Percentiles rank a stretch among this genome's conserved stretches.
Conservation (phyloP, 2,329 filamentous ascomycete genomes). For the Aureobasidium melanogenum region DNA sequence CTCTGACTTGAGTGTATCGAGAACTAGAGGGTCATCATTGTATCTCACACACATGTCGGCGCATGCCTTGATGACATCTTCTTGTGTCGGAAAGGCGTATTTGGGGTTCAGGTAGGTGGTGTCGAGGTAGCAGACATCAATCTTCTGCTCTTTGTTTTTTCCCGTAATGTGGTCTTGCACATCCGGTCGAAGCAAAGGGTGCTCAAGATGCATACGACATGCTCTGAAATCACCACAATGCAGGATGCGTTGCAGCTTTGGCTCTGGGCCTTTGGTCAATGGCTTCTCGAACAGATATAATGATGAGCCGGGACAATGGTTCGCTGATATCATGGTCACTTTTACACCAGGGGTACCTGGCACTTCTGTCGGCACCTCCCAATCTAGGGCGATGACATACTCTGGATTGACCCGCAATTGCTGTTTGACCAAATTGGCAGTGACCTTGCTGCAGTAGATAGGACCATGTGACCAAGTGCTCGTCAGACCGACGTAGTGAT, state of each 20-base stretch:
- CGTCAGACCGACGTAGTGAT: constrained; percentile 89
- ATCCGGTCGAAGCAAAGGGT: constrained; percentile 73
- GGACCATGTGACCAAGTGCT: constrained; percentile 85
- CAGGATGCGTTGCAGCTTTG: constrained; percentile 66
- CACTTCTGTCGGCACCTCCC: constrained; percentile 69
- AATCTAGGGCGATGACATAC: constrained; percentile 78
- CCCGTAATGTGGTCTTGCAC: constrained; percentile 61
- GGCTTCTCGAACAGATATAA: constrained; percentile 85
- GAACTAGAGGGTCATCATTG: constrained; percentile 53
- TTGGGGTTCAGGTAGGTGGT: constrained; percentile 95
- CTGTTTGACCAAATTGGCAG: constrained; percentile 77
- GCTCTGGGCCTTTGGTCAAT: constrained; percentile 50
- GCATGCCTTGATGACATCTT: constrained; percentile 78
- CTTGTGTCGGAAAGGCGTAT: constrained; percentile 86
- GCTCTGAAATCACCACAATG: constrained; percentile 96
- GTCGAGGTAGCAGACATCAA: constrained; percentile 93
- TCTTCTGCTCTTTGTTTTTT: constrained; percentile 68
- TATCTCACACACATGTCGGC: constrained; percentile 78
- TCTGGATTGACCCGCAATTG: constrained; percentile 79
- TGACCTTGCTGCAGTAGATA: constrained; percentile 93
- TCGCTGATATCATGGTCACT: constrained; percentile 92
- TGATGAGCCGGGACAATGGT: constrained; percentile 93
- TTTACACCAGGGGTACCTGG: constrained; percentile 72
- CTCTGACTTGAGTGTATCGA: constrained; percentile 46
- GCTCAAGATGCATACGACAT: constrained; percentile 72